phyloP scores from a whole-genome alignment of 345 rosid species.

The Salix caprea region DNA sequence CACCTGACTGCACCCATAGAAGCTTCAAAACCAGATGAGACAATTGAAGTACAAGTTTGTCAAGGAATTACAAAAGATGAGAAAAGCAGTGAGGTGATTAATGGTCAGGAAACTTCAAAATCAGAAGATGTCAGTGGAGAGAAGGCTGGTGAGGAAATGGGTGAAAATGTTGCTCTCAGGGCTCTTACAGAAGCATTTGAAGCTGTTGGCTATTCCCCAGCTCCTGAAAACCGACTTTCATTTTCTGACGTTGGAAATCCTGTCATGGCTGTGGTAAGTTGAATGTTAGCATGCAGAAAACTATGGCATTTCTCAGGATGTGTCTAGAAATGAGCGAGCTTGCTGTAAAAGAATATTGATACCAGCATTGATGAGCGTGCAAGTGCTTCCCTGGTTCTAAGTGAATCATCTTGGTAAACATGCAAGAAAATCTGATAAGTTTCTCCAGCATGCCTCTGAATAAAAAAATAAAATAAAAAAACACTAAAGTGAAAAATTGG shows the following conservation, averaged over 20 bases:
- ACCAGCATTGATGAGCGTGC: not conserved
- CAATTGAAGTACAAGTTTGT: slow-evolving; percentile 36
- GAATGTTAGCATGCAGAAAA: not conserved
- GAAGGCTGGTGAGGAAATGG: slow-evolving; percentile 31
- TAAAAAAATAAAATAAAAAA: too few relatives aligned
- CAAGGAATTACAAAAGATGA: slow-evolving; percentile 42
- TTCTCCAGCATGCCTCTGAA: not conserved
- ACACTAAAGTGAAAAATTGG: not conserved
- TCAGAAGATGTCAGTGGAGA: slow-evolving; percentile 38
- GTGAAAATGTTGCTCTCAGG: slow-evolving; percentile 56
- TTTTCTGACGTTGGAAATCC: slow-evolving; percentile 97
- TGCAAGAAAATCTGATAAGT: not conserved
- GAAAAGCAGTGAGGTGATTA: slow-evolving; percentile 30
- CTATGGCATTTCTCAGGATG: not conserved
- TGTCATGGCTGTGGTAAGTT: slow-evolving; percentile 94
- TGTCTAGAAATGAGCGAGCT: not conserved
- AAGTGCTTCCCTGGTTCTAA: not conserved
- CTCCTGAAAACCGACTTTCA: slow-evolving; percentile 60
- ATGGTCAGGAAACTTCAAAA: slow-evolving; percentile 35
- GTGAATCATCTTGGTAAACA: not conserved
- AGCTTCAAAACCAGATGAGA: slow-evolving; percentile 52
- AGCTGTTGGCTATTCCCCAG: slow-evolving; percentile 61
- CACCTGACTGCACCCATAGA: slow-evolving; percentile 39
- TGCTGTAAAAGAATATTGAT: too few relatives aligned
- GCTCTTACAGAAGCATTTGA: slow-evolving; percentile 90